Base-by-base conservation (phyloP, 1,139 yeast species). In the Nakaseomyces bracarensis region DNA sequence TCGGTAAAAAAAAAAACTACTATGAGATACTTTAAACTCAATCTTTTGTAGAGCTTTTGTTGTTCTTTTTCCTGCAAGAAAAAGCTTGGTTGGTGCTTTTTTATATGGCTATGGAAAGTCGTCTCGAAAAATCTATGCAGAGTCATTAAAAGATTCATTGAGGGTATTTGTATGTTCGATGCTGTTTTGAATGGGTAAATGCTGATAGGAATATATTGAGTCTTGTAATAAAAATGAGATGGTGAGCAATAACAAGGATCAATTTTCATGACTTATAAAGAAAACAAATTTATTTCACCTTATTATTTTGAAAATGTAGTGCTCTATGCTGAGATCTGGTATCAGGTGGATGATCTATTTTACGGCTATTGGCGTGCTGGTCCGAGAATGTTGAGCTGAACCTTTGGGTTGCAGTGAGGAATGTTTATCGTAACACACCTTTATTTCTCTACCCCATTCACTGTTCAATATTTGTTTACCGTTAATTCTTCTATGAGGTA, bases 381-480 rank as follows among this genome's bases (percentile, higher is more conserved):
- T 18, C 7, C 26, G 15, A 9, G 36, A 20, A 3, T 21, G 36
- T 3, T 33, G 36, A 5, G 26, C 18, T 7, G 25, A 3, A 13
- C 5, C 21, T 11, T 21, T 20, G 8, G 36, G 4, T 20, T 20
- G 25, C 1, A 18, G 8, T 7, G 36, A 29, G 13, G 53, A 46
- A 40, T 46, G 51, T 25, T 82, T 87, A 9, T 84, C 83, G 36
- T 73, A 77, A 60, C 96, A 86, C 23, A 85, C 77, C 49, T 67
- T 72, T 46, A 89, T 86, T 59, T 84, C 93, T 49, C 96, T 69
- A 1, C 95, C 95, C 97, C 97, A 91, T 64, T 91, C 97, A 60
- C 94, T 81, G 59, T 82, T 86, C 59, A 91, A 68, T 26, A 89
- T 78, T 64, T 91, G 96, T 54, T 79, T 77, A 21, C 93, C 95